Conservation (phyloP, 139 green algal species). For the Diplosphaera chodatii region DNA sequence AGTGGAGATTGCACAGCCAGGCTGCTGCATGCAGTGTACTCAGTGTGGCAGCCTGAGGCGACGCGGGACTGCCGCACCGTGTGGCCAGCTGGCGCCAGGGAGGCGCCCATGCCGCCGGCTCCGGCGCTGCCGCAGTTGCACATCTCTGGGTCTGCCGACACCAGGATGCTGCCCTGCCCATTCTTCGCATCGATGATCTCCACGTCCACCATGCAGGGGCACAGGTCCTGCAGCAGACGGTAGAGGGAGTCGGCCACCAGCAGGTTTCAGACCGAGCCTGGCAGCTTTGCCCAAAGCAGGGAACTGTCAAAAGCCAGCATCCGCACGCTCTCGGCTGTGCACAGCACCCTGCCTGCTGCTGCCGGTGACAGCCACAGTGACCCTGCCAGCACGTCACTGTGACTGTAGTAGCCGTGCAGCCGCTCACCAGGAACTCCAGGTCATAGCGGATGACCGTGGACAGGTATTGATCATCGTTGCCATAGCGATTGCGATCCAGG, state of each 20-base stretch:
- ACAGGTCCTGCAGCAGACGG: constrained; percentile 66
- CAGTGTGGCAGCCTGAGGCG: too few relatives aligned
- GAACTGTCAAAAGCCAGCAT: too few relatives aligned
- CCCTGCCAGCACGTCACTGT: too few relatives aligned
- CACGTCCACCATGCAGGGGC: constrained; percentile 87
- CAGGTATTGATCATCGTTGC: constrained; percentile 91
- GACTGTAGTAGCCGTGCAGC: too few relatives aligned
- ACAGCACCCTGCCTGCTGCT: too few relatives aligned
- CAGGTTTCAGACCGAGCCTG: too few relatives aligned
- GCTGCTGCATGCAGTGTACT: too few relatives aligned
- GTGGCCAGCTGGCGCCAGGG: neutral
- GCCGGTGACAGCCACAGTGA: too few relatives aligned
- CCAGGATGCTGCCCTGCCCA: constrained; percentile 59
- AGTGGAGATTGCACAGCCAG: too few relatives aligned
- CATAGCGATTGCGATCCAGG: constrained; percentile 93
- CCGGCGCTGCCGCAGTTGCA: constrained; percentile 49
- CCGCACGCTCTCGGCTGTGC: too few relatives aligned
- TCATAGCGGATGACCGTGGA: constrained; percentile 89
- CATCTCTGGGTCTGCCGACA: constrained; percentile 56
- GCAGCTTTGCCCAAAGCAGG: too few relatives aligned
- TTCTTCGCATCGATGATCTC: constrained; percentile 93
- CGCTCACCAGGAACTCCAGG: constrained; percentile 65
- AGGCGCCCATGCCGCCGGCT: neutral
- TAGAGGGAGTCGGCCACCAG: too few relatives aligned
- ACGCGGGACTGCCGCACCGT: neutral